phyloP scores from a whole-genome alignment of 148 eudicot genomes.

The Rhododendron molle region DNA sequence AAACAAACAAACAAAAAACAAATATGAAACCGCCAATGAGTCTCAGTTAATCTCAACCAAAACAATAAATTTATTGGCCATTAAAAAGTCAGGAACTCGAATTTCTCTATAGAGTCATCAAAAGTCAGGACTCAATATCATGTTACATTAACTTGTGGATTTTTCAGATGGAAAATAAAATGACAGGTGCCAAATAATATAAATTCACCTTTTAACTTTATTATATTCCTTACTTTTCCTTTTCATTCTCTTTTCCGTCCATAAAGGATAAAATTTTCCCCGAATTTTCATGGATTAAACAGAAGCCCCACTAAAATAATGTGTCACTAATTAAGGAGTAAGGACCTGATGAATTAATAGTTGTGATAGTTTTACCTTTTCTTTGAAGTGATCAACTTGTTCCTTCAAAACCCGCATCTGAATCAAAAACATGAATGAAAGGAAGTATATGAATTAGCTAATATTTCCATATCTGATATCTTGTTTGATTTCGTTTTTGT shows the following conservation, averaged over 20 bases:
- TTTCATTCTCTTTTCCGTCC: not conserved
- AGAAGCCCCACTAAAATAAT: not conserved
- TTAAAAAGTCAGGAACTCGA: not conserved
- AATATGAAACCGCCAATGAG: not conserved
- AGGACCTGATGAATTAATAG: not conserved
- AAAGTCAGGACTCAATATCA: not conserved
- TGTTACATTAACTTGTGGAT: not conserved
- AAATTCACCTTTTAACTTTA: not conserved
- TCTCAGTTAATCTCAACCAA: not conserved
- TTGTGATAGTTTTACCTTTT: not conserved
- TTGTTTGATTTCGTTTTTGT: not conserved
- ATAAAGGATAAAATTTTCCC: not conserved
- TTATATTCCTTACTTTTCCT: not conserved
- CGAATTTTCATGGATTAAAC: not conserved
- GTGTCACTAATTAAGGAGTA: not conserved
- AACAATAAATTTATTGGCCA: not conserved
- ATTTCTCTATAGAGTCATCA: not conserved
- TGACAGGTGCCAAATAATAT: not conserved
- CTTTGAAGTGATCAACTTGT: not conserved
- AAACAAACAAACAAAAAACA: not conserved
- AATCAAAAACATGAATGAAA: not conserved
- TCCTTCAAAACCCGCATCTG: constrained; percentile 1
- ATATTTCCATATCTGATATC: not conserved
- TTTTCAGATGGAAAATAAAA: not conserved
- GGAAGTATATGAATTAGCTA: not conserved